Percentiles rank a stretch among this genome's conserved stretches.
phyloP scores from a whole-genome alignment of 192 early-diverging fungal genomes.

The Backusella westeae region DNA sequence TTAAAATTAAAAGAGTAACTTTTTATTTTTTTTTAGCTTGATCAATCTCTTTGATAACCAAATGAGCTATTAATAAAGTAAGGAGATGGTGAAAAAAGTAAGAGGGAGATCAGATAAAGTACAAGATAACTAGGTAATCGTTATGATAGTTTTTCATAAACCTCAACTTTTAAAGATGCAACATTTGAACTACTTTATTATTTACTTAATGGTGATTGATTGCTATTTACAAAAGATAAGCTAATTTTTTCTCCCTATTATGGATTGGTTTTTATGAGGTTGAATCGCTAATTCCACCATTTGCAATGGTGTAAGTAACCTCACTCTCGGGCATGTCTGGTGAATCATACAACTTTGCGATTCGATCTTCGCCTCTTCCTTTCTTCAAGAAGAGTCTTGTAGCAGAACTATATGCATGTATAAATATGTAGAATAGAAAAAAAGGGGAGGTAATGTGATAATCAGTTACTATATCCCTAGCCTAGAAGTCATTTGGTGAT shows the following conservation, averaged over 20 bases:
- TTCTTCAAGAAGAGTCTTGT: conserved; percentile 79
- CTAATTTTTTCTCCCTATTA: background rate
- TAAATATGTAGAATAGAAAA: background rate
- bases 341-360: conserved; percentile 83
- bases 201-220: background rate
- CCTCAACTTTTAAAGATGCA: background rate
- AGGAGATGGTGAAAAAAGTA: background rate
- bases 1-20: background rate
- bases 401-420: conserved; percentile 47
- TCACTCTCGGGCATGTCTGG: conserved; percentile 78
- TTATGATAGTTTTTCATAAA: background rate
- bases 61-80: background rate
- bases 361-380: conserved; percentile 74
- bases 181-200: background rate
- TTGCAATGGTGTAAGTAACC: conserved; percentile 68
- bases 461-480: background rate
- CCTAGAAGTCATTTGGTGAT: background rate
- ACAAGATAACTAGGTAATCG: background rate
- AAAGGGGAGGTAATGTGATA: background rate
- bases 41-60: background rate
- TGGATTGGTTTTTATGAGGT: conserved; percentile 5
- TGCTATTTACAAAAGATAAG: background rate
- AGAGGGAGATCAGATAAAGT: background rate
- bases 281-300: conserved; percentile 71
- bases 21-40: background rate